phyloP scores from a whole-genome alignment of 108 stramenopile genomes.

The Pseudonitzschia multiseries region DNA sequence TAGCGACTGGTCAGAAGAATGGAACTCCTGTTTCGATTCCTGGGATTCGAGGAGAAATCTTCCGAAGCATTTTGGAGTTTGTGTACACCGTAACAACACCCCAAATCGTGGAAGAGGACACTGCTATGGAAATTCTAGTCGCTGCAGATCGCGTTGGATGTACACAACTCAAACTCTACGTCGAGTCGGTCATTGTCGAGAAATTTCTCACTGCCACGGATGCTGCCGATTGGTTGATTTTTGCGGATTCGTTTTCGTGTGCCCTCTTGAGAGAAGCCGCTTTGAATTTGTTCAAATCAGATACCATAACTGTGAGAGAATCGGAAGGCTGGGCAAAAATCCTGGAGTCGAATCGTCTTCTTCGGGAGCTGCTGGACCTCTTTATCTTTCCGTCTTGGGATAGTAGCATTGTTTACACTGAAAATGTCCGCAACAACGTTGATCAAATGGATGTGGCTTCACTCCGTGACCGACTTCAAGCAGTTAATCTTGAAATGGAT shows the following conservation, averaged over 20 bases:
- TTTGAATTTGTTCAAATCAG: background rate
- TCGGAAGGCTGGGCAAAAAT: constrained; percentile 9
- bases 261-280: constrained; percentile 24
- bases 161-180: constrained; percentile 17
- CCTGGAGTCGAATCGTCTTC: background rate
- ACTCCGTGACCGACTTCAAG: constrained; percentile 3
- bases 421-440: background rate
- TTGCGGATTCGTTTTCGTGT: constrained; percentile 12
- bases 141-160: constrained; percentile 23
- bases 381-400: background rate
- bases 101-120: background rate
- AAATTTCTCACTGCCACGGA: background rate
- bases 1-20: background rate
- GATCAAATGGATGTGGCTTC: constrained; percentile 3
- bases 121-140: background rate
- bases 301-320: background rate
- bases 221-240: constrained; percentile 1
- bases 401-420: no score
- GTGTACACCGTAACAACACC: background rate
- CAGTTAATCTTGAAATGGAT: background rate
- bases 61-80: background rate
- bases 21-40: background rate
- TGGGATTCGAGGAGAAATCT: background rate
- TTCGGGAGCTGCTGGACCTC: background rate
- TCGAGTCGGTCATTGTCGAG: background rate